A percentile compares a stretch with the other conserved stretches of the same genome.
Conservation (phyloP, 176 grass and related monocot species). For the Panicum miliaceum region DNA sequence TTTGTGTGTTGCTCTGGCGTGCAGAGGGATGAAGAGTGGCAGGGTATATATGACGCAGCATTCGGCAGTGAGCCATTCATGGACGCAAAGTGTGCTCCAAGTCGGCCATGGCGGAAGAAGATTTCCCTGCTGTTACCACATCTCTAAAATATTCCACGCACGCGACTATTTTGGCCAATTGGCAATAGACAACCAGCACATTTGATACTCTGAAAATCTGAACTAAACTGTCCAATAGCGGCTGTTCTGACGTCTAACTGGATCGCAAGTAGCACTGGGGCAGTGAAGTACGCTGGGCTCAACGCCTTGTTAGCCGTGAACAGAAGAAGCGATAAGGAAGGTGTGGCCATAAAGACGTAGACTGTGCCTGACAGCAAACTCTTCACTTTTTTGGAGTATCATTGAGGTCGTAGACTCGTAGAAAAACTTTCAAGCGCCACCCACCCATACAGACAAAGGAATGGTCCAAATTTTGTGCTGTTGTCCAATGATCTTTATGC, state of each 20-base stretch:
- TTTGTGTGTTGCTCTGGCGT: neutral
- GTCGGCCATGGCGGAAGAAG: neutral
- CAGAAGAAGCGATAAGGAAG: too few species aligned
- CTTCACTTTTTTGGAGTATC: too few species aligned
- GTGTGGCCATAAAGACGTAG: too few species aligned
- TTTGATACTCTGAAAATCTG: neutral
- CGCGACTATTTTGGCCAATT: neutral
- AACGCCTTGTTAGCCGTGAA: too few species aligned
- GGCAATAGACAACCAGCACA: neutral
- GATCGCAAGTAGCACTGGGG: neutral
- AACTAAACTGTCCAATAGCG: too few species aligned
- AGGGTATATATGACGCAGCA: neutral
- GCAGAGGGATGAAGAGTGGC: neutral
- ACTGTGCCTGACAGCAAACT: too few species aligned
- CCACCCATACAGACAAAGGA: too few species aligned
- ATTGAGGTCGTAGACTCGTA: too few species aligned
- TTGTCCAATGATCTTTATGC: too few species aligned
- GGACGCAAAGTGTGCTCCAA: neutral
- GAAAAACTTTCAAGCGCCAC: too few species aligned
- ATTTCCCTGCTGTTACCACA: neutral
- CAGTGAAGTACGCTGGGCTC: too few species aligned
- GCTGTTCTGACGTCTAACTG: neutral
- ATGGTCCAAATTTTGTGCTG: too few species aligned
- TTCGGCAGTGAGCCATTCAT: neutral
- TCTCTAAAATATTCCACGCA: neutral